These are phyloP conservation scores for Coemansia sp. DNA, from an alignment of 192 early-diverging fungal genomes.

Conservation along the genomic window DNA sequence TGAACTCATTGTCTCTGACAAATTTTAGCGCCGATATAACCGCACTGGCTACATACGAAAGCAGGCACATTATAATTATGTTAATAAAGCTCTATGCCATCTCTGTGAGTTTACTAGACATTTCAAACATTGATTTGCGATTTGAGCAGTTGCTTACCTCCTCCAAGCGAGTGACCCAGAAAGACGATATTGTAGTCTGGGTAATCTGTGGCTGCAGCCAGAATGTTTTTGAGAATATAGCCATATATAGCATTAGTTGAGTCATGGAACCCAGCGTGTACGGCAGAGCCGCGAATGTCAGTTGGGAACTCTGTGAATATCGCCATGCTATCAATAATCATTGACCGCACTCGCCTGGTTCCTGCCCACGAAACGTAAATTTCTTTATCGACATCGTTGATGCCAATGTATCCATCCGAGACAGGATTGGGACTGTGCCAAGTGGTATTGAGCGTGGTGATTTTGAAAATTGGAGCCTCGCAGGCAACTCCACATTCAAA, in stretches of 20 bases:
- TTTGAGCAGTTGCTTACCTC: constrained; percentile 26
- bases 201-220: constrained; percentile 22
- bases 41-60: constrained; percentile 37
- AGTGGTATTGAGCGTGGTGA: constrained; percentile 35
- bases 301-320: constrained; percentile 37
- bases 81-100: background rate
- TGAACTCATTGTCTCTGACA: constrained; percentile 40
- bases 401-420: constrained; percentile 48
- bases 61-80: background rate
- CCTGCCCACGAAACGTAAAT: constrained; percentile 53
- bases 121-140: background rate
- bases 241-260: constrained; percentile 43
- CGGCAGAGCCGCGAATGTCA: constrained; percentile 29
- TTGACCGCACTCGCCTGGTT: constrained; percentile 43
- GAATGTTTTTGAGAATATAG: constrained; percentile 47
- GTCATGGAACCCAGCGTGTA: constrained; percentile 43
- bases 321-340: constrained; percentile 31
- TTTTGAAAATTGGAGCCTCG: constrained; percentile 19
- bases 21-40: constrained; percentile 46
- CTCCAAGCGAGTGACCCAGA: constrained; percentile 51
- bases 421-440: constrained; percentile 51
- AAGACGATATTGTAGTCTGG: constrained; percentile 44
- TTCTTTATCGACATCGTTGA: constrained; percentile 37
- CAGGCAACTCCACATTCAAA: constrained; percentile 41
- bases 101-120: background rate